A percentile compares a stretch with the other conserved stretches of the same genome.
Evolutionary conservation across 2,329 filamentous ascomycete species (phyloP).

Genomic region (Fusarium sp.): DNA sequence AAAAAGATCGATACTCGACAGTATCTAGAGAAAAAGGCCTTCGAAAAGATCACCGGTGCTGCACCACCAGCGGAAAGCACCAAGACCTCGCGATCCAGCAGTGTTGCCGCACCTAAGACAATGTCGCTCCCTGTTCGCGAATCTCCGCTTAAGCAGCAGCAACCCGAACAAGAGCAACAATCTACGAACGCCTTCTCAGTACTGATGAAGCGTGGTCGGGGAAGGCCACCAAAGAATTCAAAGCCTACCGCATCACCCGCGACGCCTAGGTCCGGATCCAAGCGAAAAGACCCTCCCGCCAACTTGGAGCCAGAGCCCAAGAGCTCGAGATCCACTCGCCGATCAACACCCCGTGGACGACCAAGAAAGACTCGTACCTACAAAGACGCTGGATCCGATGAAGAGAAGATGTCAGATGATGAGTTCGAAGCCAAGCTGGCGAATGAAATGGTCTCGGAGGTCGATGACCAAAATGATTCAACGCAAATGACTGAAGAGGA

Average conservation of each 20-base stretch:
- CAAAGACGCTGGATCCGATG: conserved; percentile 69
- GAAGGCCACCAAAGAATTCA: conserved; percentile 40
- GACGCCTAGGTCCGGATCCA: conserved; percentile 45
- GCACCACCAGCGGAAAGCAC: conserved; percentile 53
- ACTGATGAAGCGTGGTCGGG: conserved; percentile 63
- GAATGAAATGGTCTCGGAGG: conserved; percentile 65
- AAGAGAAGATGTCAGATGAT: conserved; percentile 79
- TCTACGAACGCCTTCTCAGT: conserved; percentile 64
- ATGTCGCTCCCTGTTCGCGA: conserved; percentile 54
- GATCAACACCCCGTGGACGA: conserved; percentile 77
- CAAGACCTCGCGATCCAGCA: conserved; percentile 57
- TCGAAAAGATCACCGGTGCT: conserved; percentile 66
- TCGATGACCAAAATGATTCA: conserved; percentile 52
- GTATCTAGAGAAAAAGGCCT: conserved; percentile 85
- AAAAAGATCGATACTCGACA: conserved; percentile 73
- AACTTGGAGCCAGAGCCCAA: conserved; percentile 65
- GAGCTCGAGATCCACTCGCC: conserved; percentile 79
- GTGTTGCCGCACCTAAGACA: conserved; percentile 42
- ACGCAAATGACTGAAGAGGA: conserved; percentile 67
- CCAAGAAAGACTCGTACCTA: conserved; percentile 64
- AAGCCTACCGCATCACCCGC: conserved; percentile 16
- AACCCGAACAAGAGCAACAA: conserved; percentile 40
- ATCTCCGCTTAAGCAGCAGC: conserved; percentile 53
- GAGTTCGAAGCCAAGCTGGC: conserved; percentile 86
- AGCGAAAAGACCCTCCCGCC: conserved; percentile 52